Percentiles rank a stretch among this genome's conserved stretches.
phyloP scores from a whole-genome alignment of 2,329 filamentous ascomycete species.

The Drechslera avenae region DNA sequence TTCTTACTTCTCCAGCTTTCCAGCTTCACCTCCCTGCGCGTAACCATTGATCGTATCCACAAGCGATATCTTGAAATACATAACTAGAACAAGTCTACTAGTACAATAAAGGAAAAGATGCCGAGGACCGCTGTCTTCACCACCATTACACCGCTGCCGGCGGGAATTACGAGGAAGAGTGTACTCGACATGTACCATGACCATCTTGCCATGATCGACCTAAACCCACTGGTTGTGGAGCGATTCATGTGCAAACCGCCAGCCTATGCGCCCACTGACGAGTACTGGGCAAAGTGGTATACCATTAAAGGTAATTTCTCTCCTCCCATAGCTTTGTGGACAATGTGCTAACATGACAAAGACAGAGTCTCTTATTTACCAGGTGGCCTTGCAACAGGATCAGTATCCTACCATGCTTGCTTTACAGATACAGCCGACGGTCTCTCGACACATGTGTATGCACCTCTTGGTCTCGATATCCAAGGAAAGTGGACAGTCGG shows the following conservation, averaged over 20 bases:
- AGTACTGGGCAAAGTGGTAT: conserved; percentile 77
- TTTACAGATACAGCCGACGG: conserved; percentile 77
- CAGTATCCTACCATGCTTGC: conserved; percentile 78
- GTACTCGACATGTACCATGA: conserved; percentile 77
- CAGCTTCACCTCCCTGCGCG: conserved; percentile 1
- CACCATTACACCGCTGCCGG: conserved; percentile 76
- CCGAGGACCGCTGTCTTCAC: conserved; percentile 75
- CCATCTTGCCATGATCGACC: conserved; percentile 82
- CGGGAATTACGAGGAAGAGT: conserved; percentile 68
- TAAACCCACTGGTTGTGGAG: conserved; percentile 81
- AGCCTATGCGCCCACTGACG: conserved; percentile 68
- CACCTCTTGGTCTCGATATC: conserved; percentile 80
- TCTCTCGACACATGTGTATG: conserved; percentile 82
- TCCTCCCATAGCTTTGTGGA: neutral
- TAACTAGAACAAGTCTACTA: neutral
- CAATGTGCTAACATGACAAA: conserved; percentile 5
- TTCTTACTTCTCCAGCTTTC: conserved; percentile 16
- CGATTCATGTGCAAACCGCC: conserved; percentile 72
- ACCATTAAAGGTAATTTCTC: conserved; percentile 46
- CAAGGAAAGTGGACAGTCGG: conserved; percentile 77
- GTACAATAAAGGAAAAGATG: conserved; percentile 56
- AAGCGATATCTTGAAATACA: conserved; percentile 14
- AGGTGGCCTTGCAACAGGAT: conserved; percentile 65
- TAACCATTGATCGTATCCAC: conserved; percentile 12
- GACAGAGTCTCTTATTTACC: conserved; percentile 79